These are phyloP conservation scores for Entomortierella chlamydospora DNA, from an alignment of 192 early-diverging fungal species.

Conservation along the genomic window DNA sequence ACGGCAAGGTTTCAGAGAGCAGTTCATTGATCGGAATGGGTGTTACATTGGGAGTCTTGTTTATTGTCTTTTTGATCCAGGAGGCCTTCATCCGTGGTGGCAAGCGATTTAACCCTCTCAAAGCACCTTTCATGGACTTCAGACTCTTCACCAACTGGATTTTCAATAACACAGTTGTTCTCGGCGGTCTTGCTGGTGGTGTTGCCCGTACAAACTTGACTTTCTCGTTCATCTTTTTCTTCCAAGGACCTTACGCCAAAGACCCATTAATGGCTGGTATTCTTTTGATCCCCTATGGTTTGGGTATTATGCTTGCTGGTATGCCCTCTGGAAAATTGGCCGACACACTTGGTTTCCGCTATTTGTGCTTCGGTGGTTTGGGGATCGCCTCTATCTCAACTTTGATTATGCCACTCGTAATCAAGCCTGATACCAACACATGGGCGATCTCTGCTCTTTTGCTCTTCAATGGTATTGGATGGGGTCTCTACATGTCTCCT, in stretches of 20 bases:
- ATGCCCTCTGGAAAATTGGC: conserved; percentile 45
- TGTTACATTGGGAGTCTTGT: conserved; percentile 43
- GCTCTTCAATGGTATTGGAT: conserved; percentile 42
- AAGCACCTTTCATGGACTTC: conserved; percentile 48
- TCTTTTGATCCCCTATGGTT: conserved; percentile 41
- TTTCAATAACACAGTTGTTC: conserved; percentile 51
- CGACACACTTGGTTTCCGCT: conserved; percentile 46
- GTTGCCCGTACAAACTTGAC: conserved; percentile 53
- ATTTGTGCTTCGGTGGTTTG: conserved; percentile 39
- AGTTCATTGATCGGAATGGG: conserved; percentile 47
- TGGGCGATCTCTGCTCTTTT: conserved; percentile 46
- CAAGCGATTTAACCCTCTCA: conserved; percentile 32
- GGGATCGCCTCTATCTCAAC: conserved; percentile 29
- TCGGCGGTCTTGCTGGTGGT: conserved; percentile 48
- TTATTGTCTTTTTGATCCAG: conserved; percentile 33
- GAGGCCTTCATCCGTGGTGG: conserved; percentile 37
- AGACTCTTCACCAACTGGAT: conserved; percentile 34
- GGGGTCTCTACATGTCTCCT: conserved; percentile 51
- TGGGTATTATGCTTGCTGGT: conserved; percentile 52
- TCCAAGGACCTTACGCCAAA: conserved; percentile 49
- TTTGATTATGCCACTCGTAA: conserved; percentile 46
- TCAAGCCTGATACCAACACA: conserved; percentile 49
- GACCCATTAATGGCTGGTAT: conserved; percentile 54
- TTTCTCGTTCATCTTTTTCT: conserved; percentile 51
- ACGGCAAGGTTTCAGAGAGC: conserved; percentile 51